These are phyloP conservation scores for Rosa lucieae DNA, from an alignment of 306 rosid species.

Conservation along the genomic window DNA sequence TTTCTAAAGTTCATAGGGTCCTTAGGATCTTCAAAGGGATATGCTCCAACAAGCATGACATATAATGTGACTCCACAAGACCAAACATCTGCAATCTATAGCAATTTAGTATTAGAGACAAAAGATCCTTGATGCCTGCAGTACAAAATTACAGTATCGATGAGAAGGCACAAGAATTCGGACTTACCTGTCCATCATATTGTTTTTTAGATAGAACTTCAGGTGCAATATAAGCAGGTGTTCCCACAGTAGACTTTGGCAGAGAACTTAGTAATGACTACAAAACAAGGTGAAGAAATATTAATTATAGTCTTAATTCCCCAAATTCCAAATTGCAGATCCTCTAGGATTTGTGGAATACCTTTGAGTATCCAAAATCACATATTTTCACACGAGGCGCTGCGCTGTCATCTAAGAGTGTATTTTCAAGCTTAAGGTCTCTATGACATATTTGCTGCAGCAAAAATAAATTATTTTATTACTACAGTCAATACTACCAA, in stretches of 20 bases:
- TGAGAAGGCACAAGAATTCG: conserved; percentile 21
- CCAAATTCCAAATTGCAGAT: not conserved
- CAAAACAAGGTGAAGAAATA: conserved; percentile 24
- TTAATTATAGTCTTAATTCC: conserved; percentile 21
- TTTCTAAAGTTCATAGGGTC: conserved; percentile 74
- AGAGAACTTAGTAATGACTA: conserved; percentile 80
- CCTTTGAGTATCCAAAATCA: conserved; percentile 93
- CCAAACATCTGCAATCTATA: conserved; percentile 91
- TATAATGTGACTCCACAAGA: conserved; percentile 92
- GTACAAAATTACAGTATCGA: not conserved
- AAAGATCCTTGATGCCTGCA: not conserved
- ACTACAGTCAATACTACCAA: not conserved
- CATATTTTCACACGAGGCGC: conserved; percentile 80
- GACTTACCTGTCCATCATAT: conserved; percentile 74
- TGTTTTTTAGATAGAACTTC: conserved; percentile 68
- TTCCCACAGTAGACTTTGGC: conserved; percentile 88
- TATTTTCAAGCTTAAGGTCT: conserved; percentile 89
- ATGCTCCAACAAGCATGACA: conserved; percentile 83
- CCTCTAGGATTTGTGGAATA: conserved; percentile 26
- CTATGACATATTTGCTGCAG: conserved; percentile 87
- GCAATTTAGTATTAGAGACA: not conserved
- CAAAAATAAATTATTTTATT: conserved; percentile 17
- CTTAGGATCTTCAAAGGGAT: conserved; percentile 81
- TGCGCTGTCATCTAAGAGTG: conserved; percentile 71
- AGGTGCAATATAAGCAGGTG: conserved; percentile 93